These are phyloP conservation scores for Sarocladiaceae sp. DNA, from an alignment of 2,329 filamentous ascomycete genomes.

Conservation along the genomic window DNA sequence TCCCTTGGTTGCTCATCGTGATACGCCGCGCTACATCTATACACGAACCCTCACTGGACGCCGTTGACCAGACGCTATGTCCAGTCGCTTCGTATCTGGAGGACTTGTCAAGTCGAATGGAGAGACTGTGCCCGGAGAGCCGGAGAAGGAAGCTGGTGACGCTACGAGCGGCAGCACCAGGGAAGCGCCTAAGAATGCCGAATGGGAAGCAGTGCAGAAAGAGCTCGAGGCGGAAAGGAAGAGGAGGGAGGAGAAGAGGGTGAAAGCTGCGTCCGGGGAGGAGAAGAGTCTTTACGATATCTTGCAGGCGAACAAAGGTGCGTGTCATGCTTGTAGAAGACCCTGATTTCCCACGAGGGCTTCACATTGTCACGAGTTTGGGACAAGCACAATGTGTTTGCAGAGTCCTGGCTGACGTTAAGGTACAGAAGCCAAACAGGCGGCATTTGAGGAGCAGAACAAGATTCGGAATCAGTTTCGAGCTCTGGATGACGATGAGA, in stretches of 20 bases:
- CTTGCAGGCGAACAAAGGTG: slow-evolving; percentile 76
- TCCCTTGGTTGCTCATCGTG: too few relatives aligned
- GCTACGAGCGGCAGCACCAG: slow-evolving; percentile 13
- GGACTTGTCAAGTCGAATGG: slow-evolving; percentile 38
- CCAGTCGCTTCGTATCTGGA: slow-evolving; percentile 49
- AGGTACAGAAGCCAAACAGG: slow-evolving; percentile 66
- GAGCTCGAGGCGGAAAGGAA: slow-evolving; percentile 57
- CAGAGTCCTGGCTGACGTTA: not conserved
- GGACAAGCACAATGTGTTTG: not conserved
- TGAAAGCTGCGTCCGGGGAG: slow-evolving; percentile 31
- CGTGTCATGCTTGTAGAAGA: slow-evolving; percentile 3
- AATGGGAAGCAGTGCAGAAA: slow-evolving; percentile 60
- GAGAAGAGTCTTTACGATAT: slow-evolving; percentile 67
- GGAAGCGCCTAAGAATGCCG: slow-evolving; percentile 24
- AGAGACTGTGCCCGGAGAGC: too few relatives aligned
- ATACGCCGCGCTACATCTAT: too few relatives aligned
- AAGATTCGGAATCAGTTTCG: slow-evolving; percentile 71
- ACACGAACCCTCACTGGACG: too few relatives aligned
- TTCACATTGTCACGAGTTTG: too few relatives aligned
- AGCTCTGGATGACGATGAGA: slow-evolving; percentile 70
- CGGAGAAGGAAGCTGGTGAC: slow-evolving; percentile 15
- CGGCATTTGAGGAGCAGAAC: slow-evolving; percentile 69
- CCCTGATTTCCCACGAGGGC: not conserved
- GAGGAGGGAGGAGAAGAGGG: slow-evolving; percentile 44
- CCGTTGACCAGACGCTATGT: slow-evolving; percentile 35